Base-by-base conservation (phyloP, 805 yeast genomes). In the Candida taoyuanica region DNA sequence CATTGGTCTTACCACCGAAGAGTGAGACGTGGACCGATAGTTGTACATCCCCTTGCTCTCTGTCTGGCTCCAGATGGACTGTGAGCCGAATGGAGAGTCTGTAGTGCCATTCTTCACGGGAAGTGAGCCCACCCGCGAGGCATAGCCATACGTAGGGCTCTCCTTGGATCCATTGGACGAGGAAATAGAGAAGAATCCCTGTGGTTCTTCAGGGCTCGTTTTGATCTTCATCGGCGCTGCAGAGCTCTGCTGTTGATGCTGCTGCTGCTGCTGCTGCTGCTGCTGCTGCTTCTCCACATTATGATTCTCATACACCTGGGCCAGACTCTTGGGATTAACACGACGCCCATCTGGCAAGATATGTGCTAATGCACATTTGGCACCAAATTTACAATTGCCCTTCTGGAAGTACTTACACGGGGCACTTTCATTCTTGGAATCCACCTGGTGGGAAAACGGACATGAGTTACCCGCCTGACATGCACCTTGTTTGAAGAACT, bases 331-430 rank as follows among this genome's bases (percentile, higher is more conserved):
- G 13, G 76, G 73, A 54, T 84, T 85, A 15, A 85, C 81, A 31
- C 85, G 68, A n/a, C 87, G 74, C 1, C 96, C 96, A 53, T 89
- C 95, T 0, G 96, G 94, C 29, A 85, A 63, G 41, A 85, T 73
- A 63, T 91, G 98, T 6, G 95, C 95, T 53, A 91, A 73, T 1
- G 96, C 98, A 67, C 98, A 91, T 55, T 88, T 89, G 36, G 76
- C 67, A 4, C 98, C 98, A 61, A 91, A 91, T 63, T 88, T 88
- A 63, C 98, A 91, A 56, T 88, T 87, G n/a, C 98, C 98, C 64
- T 85, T 85, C 54, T 84, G 93, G 60, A 86, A 91, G 62, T 89
- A 91, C 68, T 88, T 89, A 70, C 98, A 91, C 6, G 89, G 86
- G 30, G 72, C 66, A 32, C 70, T 62, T 34, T 73, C 79, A 25